Evolutionary conservation across 1,284 basidiomycete species (phyloP).

Genomic region (Vanrija humicola): DNA sequence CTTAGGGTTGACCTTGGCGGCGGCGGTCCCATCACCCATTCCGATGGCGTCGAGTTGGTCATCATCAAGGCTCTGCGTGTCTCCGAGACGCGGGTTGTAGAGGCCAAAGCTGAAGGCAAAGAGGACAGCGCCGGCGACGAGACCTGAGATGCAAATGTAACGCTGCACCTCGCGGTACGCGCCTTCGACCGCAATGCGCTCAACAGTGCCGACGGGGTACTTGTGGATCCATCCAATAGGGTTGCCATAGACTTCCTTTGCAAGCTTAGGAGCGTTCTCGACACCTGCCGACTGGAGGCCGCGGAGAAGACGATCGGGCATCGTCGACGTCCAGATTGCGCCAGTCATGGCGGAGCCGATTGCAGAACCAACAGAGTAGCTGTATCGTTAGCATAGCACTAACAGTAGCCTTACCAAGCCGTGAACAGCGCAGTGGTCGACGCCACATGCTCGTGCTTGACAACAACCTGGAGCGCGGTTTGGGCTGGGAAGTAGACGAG

Average conservation of each 20-base stretch:
- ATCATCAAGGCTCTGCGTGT: conserved; percentile 22
- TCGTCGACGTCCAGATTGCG: conserved; percentile 42
- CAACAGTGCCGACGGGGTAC: conserved; percentile 40
- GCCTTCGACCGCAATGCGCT: conserved; percentile 31
- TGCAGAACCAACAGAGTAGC: conserved; percentile 35
- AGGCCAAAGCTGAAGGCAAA: conserved; percentile 20
- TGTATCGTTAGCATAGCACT: conserved; percentile 17
- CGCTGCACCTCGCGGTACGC: conserved; percentile 34
- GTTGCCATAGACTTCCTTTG: conserved; percentile 26
- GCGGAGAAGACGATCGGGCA: conserved; percentile 10
- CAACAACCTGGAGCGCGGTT: conserved; percentile 41
- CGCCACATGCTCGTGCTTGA: conserved; percentile 44
- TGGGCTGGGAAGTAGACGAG: conserved; percentile 46
- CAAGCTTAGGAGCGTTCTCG: conserved; percentile 2
- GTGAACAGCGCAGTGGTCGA: conserved; percentile 45
- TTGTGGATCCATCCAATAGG: conserved; percentile 33
- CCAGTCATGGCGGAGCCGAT: conserved; percentile 46
- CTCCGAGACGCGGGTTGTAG: conserved; percentile 1
- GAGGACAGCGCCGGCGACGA: conserved; percentile 22
- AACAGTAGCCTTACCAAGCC: conserved; percentile 11
- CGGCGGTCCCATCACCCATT: no score
- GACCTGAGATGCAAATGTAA: conserved; percentile 30
- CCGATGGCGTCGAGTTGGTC: conserved; percentile 15
- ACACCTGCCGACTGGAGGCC: conserved; percentile 1
- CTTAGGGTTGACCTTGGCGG: no score